Evolutionary conservation across 2,329 filamentous ascomycete genomes (phyloP).

Genomic region (Sporothrix mexicana): DNA sequence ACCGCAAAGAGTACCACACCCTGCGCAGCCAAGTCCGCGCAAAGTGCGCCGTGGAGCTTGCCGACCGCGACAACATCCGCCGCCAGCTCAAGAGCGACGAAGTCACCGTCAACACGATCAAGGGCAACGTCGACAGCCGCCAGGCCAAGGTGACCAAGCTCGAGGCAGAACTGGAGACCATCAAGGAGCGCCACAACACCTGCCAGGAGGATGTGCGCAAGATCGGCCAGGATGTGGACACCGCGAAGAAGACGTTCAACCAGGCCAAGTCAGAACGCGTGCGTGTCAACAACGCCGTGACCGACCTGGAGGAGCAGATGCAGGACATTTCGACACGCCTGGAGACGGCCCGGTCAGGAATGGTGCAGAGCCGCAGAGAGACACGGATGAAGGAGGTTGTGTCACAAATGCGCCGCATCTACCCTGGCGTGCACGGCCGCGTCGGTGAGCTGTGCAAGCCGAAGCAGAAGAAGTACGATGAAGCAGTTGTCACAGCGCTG

Average conservation of each 20-base stretch:
- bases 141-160: slow-evolving; percentile 76
- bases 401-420: slow-evolving; percentile 84
- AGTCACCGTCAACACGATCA: slow-evolving; percentile 86
- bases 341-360: slow-evolving; percentile 82
- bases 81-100: slow-evolving; percentile 91
- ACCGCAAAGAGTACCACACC: slow-evolving; percentile 87
- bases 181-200: slow-evolving; percentile 70
- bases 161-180: slow-evolving; percentile 70
- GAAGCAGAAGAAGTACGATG: slow-evolving; percentile 95
- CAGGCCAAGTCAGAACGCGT: slow-evolving; percentile 82
- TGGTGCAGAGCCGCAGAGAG: slow-evolving; percentile 84
- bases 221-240: slow-evolving; percentile 76
- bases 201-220: slow-evolving; percentile 69
- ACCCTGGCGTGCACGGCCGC: slow-evolving; percentile 87
- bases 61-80: slow-evolving; percentile 82
- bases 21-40: slow-evolving; percentile 85
- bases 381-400: slow-evolving; percentile 80
- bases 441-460: slow-evolving; percentile 92
- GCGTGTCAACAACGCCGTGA: slow-evolving; percentile 78
- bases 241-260: slow-evolving; percentile 91
- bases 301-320: slow-evolving; percentile 90
- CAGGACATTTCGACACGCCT: slow-evolving; percentile 80
- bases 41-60: slow-evolving; percentile 78
- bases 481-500: slow-evolving; percentile 89
- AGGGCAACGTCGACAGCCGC: slow-evolving; percentile 82